Conservation (phyloP, 441 rosid species). For the Gossypium davidsonii region DNA sequence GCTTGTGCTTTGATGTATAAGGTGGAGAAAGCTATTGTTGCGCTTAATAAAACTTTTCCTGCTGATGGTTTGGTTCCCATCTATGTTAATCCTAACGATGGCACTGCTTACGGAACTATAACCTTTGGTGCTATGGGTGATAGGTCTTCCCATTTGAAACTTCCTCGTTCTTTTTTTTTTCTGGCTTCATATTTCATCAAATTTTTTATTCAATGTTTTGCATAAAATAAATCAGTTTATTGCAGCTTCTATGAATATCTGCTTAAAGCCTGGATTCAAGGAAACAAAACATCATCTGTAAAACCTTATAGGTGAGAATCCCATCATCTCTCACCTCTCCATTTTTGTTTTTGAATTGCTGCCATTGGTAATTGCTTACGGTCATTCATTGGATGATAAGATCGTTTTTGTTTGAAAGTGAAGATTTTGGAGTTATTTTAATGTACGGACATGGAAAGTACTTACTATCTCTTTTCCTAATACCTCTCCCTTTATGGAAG, state of each 20-base stretch:
- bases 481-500: background rate
- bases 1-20: slow-evolving; percentile 23
- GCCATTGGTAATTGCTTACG: background rate
- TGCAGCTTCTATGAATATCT: slow-evolving; percentile 96
- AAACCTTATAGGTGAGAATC: slow-evolving; percentile 62
- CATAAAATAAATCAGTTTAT: background rate
- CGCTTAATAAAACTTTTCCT: slow-evolving; percentile 68
- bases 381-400: background rate
- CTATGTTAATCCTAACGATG: slow-evolving; percentile 65
- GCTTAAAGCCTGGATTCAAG: slow-evolving; percentile 97
- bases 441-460: background rate
- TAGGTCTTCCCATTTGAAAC: slow-evolving; percentile 41
- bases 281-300: slow-evolving; percentile 71
- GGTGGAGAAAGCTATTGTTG: slow-evolving; percentile 77
- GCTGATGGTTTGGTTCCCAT: slow-evolving; percentile 93
- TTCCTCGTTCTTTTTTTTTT: background rate
- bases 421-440: background rate
- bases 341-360: background rate
- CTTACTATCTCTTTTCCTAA: background rate
- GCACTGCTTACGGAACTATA: slow-evolving; percentile 50
- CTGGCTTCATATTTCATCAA: background rate
- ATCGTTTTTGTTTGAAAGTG: background rate
- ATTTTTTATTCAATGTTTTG: background rate
- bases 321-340: background rate
- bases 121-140: slow-evolving; percentile 99